Base-by-base conservation (phyloP, 2,329 filamentous ascomycete genomes). In the Xylaria sp. region DNA sequence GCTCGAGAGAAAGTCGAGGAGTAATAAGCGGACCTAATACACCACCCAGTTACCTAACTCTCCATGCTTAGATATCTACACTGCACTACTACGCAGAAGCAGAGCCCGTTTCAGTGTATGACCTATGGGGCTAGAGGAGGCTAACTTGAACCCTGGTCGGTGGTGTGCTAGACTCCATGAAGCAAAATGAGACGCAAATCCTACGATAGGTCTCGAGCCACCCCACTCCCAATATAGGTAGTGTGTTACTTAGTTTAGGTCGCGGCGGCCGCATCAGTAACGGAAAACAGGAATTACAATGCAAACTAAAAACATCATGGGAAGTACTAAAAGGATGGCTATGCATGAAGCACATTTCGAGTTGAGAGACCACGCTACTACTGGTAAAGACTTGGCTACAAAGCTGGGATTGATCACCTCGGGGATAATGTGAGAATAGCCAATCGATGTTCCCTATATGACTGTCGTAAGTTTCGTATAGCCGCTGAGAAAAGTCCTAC, bases 111-210 rank as follows among this genome's bases (percentile, higher is more conserved):
- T 63, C 52, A 59, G 48, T 13, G 62, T 51, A 23, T 46, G 23
- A 49, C 43, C 28, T 18, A 36, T 51, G 58, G 46, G 58, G 46
- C 48, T 62, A 62, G 41, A 33, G 41, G 46, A 54, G 46, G 18
- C 36, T 60, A 61, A 28, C 23, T 66, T 18, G 33, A 31, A 28
- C 48, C 48, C 48, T 46, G 15, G 59, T 55, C n/a, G 15, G 41
- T 23, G 43, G 31, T 56, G n/a, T 33, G 48, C 64, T 64, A 63
- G 55, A 28, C 49, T 59, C n/a, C 31, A 52, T 55, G 59, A 62
- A 60, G 66, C 28, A 62, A 31, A 46, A 41, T 66, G 49, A 36
- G 48, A 55, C 41, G 58, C 54, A 48, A 63, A 62, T 66, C 62
- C 59, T 48, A 58, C 58, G 28, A 64, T 23, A 56, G 23, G 20